Base-by-base conservation (phyloP, 1,284 basidiomycete species). In the Heterobasidion occidentale region DNA sequence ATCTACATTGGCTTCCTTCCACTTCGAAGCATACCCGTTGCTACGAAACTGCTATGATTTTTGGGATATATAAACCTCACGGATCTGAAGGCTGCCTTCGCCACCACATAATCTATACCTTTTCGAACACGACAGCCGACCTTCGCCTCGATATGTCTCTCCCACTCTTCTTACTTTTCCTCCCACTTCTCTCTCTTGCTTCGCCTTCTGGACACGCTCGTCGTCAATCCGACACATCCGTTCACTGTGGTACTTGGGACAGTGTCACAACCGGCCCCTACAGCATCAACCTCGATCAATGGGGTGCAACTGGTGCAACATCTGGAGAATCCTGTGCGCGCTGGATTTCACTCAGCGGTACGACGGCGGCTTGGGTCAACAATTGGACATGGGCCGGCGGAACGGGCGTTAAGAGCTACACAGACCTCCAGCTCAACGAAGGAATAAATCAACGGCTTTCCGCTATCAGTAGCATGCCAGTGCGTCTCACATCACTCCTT, bases 241-340 rank as follows among this genome's bases (percentile, higher is more conserved):
- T 58, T 34, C 65, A 66, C 57, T 75, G 74, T 56, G 80, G 77
- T n/a, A 74, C 81, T 68, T 85, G 74, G 74, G 80, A 81, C 56
- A 63, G 68, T 17, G 71, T 79, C 57, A 61, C 67, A 12, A 74
- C 73, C 6, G 74, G 75, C 20, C 60, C 65, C 9, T 36, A 42
- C 68, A 69, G 73, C 3, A 63, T 86, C 33, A 64, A 73, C 46
- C 73, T 77, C 42, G 70, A 85, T 63, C 78, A 74, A 53, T 85
- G 83, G 84, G 80, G 81, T 27, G 59, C 65, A 54, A 62, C 63
- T 33, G 69, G 70, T 52, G 77, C 79, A 7, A 67, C 69, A 4
- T 76, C 77, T 5, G 83, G 83, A 46, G 74, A 71, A n/a, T 77
- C 81, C 59, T 84, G 83, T 64, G 74, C 82, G n/a, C 66, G 72